Conservation (phyloP, 2,329 filamentous ascomycete genomes). For the Fusarium beomiforme region DNA sequence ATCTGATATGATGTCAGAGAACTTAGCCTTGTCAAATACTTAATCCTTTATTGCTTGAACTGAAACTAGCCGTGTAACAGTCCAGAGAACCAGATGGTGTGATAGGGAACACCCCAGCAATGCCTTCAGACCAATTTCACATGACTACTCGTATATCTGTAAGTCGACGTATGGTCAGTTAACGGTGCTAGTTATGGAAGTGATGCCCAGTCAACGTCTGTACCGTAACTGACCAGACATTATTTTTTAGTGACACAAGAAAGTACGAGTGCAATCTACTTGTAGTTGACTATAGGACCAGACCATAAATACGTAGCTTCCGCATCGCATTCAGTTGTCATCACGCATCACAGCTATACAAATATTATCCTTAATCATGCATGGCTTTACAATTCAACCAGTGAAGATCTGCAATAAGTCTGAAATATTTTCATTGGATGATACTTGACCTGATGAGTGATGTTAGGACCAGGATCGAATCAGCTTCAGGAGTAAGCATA, state of each 20-base stretch:
- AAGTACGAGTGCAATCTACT: not conserved
- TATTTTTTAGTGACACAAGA: not conserved
- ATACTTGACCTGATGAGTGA: not conserved
- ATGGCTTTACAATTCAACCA: not conserved
- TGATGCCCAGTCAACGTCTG: not conserved
- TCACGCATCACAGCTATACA: not conserved
- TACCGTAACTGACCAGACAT: not conserved
- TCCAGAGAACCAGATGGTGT: not conserved
- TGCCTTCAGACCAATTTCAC: not conserved
- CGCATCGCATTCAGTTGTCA: not conserved
- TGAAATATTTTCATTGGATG: not conserved
- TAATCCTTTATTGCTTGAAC: not conserved
- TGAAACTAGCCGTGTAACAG: slow-evolving; percentile 7
- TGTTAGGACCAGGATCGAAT: not conserved
- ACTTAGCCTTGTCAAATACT: not conserved
- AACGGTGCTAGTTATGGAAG: slow-evolving; percentile 9
- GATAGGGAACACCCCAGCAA: not conserved
- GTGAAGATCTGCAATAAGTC: not conserved
- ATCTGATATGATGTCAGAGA: slow-evolving; percentile 19
- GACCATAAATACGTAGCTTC: not conserved
- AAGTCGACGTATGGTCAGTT: not conserved
- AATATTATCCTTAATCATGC: not conserved
- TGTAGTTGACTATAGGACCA: not conserved
- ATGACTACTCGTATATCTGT: slow-evolving; percentile 4
- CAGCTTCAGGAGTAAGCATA: not conserved